A percentile compares a stretch with the other conserved stretches of the same genome.
These are phyloP conservation scores for Hansenula anomala DNA, from an alignment of 1,139 yeast species.

Conservation along the genomic window DNA sequence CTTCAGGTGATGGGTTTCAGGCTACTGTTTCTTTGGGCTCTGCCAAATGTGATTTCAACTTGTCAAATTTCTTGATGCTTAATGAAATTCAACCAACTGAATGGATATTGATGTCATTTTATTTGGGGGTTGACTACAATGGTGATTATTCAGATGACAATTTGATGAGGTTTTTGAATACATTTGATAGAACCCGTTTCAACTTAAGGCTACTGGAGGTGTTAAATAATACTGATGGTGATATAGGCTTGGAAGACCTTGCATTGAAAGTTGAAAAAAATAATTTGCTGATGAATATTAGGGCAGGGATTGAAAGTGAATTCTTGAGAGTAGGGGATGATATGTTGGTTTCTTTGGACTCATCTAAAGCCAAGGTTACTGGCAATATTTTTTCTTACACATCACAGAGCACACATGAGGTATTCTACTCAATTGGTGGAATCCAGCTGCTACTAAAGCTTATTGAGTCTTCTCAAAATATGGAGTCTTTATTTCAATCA, in stretches of 20 bases:
- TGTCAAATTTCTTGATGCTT: constrained; percentile 22
- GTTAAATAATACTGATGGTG: constrained; percentile 13
- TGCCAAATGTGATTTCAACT: constrained; percentile 5
- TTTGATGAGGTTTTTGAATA: constrained; percentile 28
- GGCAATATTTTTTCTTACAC: constrained; percentile 18
- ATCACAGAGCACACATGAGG: constrained; percentile 22
- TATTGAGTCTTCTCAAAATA: constrained; percentile 27
- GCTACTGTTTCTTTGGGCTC: constrained; percentile 12
- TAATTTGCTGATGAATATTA: constrained; percentile 13
- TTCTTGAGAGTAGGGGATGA: neutral
- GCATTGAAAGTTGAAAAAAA: constrained; percentile 12
- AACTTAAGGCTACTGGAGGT: constrained; percentile 24
- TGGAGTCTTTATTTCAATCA: constrained; percentile 20
- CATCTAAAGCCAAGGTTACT: constrained; percentile 1
- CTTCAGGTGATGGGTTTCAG: neutral
- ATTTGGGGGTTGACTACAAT: constrained; percentile 33
- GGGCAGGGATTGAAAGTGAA: neutral
- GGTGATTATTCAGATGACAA: constrained; percentile 34
- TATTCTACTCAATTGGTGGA: constrained; percentile 35
- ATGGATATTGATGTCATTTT: constrained; percentile 31
- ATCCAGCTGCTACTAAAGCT: constrained; percentile 27
- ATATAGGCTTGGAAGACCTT: constrained; percentile 14
- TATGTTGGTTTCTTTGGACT: neutral
- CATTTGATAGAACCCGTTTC: constrained; percentile 28
- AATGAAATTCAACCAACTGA: constrained; percentile 26